Base-by-base conservation (phyloP, 2,329 filamentous ascomycete species). In the Geosmithia putterillii region DNA sequence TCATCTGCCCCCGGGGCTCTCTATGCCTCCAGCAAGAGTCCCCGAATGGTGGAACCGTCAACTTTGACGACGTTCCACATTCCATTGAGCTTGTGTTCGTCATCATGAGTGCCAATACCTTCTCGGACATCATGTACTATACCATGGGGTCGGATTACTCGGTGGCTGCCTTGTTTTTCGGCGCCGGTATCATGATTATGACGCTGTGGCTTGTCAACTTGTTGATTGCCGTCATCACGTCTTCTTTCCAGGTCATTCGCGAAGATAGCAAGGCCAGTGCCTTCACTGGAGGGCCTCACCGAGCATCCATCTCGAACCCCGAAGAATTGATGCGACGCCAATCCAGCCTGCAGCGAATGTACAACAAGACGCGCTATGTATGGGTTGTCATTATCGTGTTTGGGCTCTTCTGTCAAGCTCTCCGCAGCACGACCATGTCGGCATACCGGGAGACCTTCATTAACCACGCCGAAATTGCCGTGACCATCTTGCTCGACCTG, bases 101-200 rank as follows among this genome's bases (percentile, higher is more conserved):
- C 42, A 83, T 98, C 57, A 98, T 98, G 86, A 95, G 87, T 54
- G 90, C 88, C 41, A 98, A 98, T 59, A 98, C 92, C 0, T 98
- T 94, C 62, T 84, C 87, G 1, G 87, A 96, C 60, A 67, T 96
- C 43, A 87, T 98, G 70, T 98, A 98, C 61, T 85, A 87, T 53
- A 88, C 90, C 4, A 88, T 85, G 43, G 80, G 94, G 55, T 94
- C 86, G 21, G 92, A 98, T 59, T 96, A 94, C 54, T 74, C 94
- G 7, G 76, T 86, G 15, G 80, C 88, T 4, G 86, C 89, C 1
- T 67, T 96, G 3, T 98, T 81, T 55, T 82, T 82, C 44, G 79
- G 71, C 21, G 76, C 73, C 12, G 76, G 74, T 20, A 90, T 95
- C 57, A 80, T 98, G 54, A 86, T 98, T 50, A 77, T 98, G 71